Percentiles rank a stretch among this genome's conserved stretches.
Conservation (phyloP, 805 yeast genomes). For the Pichia gijzeniarum region DNA sequence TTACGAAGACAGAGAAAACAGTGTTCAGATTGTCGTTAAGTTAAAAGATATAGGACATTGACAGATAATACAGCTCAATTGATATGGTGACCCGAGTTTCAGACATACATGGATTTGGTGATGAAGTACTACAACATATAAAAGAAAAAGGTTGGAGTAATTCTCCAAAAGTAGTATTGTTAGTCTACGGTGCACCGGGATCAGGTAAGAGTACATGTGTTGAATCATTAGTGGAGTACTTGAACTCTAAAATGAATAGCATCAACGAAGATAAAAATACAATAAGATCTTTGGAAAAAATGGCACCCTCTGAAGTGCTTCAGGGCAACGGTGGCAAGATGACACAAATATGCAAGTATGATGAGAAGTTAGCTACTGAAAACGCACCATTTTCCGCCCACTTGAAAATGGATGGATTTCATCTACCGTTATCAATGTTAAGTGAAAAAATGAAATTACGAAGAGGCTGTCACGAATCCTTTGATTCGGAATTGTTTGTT, state of each 20-base stretch:
- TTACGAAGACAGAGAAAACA: background rate
- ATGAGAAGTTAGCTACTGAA: background rate
- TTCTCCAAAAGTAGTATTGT: conserved; percentile 39
- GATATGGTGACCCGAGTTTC: background rate
- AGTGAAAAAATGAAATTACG: conserved; percentile 48
- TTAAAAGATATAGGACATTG: no score
- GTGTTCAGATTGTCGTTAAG: background rate
- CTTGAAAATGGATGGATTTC: conserved; percentile 76
- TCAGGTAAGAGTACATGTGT: conserved; percentile 77
- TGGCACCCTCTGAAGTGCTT: background rate
- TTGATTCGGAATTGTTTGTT: conserved; percentile 52
- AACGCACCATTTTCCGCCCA: conserved; percentile 35
- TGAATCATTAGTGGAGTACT: conserved; percentile 33
- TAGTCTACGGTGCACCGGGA: conserved; percentile 77
- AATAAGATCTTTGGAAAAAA: background rate
- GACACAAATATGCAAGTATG: conserved; percentile 7
- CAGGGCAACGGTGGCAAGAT: conserved; percentile 1
- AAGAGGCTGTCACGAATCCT: conserved; percentile 85
- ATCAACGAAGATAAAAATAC: background rate
- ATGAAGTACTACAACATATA: background rate
- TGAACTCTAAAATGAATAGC: conserved; percentile 26
- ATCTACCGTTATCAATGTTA: conserved; percentile 46
- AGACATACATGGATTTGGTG: background rate
- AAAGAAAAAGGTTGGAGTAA: background rate
- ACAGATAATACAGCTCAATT: no score